These are phyloP conservation scores for Candida adriatica DNA, from an alignment of 805 yeast species.

Conservation along the genomic window DNA sequence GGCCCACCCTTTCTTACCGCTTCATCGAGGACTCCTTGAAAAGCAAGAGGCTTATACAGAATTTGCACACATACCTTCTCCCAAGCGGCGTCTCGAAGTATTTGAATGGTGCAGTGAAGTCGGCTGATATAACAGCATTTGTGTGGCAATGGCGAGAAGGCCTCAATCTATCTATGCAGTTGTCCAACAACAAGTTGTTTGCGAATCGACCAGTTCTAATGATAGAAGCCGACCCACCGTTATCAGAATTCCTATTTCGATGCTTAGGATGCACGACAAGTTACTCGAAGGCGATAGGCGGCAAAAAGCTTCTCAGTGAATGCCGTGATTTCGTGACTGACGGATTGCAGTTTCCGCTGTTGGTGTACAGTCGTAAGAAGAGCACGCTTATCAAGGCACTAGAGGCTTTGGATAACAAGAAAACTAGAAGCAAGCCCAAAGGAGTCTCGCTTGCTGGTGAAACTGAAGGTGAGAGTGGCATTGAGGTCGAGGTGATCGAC, in stretches of 20 bases:
- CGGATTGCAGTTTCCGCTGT: conserved; percentile 5
- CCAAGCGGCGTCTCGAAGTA: conserved; percentile 65
- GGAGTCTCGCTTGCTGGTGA: conserved; percentile 1
- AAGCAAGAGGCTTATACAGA: conserved; percentile 21
- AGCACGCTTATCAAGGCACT: conserved; percentile 2
- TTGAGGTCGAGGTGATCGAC: conserved; percentile 29
- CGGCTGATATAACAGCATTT: conserved; percentile 43
- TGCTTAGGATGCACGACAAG: conserved; percentile 35
- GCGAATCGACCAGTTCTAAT: conserved; percentile 16
- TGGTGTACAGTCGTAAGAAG: conserved; percentile 7
- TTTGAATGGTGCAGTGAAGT: conserved; percentile 33
- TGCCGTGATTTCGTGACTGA: no score
- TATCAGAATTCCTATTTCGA: conserved; percentile 35
- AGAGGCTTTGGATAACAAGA: conserved; percentile 2
- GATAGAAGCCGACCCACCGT: conserved; percentile 21
- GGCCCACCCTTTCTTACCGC: conserved; percentile 70
- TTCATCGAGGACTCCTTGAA: conserved; percentile 47
- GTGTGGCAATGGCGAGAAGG: conserved; percentile 30
- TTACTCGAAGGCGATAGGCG: conserved; percentile 4
- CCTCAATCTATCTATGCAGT: conserved; percentile 32
- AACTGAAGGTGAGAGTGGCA: neutral
- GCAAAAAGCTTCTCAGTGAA: conserved; percentile 5
- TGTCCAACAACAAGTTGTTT: conserved; percentile 29
- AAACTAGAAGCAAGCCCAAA: conserved; percentile 2
- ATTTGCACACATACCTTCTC: conserved; percentile 40